Base-by-base conservation (phyloP, 1,284 basidiomycete species). In the Boletus sp. region DNA sequence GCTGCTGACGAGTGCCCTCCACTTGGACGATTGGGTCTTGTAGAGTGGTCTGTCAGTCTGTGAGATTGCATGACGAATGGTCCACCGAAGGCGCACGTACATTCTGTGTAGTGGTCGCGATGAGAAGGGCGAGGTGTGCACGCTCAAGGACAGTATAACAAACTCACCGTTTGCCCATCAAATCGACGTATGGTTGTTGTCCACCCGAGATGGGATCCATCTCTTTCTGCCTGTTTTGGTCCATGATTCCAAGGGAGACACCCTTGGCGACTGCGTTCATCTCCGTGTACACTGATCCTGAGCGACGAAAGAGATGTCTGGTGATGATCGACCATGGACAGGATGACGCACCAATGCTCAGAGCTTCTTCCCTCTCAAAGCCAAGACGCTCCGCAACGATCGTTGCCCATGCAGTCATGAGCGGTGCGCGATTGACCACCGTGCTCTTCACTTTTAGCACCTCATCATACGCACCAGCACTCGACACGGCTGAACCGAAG, bases 391-490 rank as follows among this genome's bases (percentile, higher is more conserved):
- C 89, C 7, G 91, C 86, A 14, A 97, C 86, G 30, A 92, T 70
- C 47, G 80, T 88, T 0, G 91, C 82, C 94, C 94, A 98, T 1
- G 88, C 91, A 41, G 87, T 92, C 89, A 97, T 91, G 46, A 97
- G 76, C 1, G 95, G 94, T 1, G 94, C 94, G 17, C 94, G 84
- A 67, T 98, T 98, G 44, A 91, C 78, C 8, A 92, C 75, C 22
- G 81, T 76, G 9, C 68, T 78, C 58, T 83, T 88, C 35, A 63
- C 71, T 54, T 61, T 71, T 30, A 94, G 72, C 20, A 74, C 66
- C 88, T 91, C 16, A 30, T 41, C 32, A 42, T 50, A 17, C 3
- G 2, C 14, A 22, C 52, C 30, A 54, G 46, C 23, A 14, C 23
- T 48, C 22, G 32, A 9, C 19, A 41, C 14, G 26, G 4, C n/a